Base-by-base conservation (phyloP, 2,329 filamentous ascomycete species). In the Fusarium sororula region DNA sequence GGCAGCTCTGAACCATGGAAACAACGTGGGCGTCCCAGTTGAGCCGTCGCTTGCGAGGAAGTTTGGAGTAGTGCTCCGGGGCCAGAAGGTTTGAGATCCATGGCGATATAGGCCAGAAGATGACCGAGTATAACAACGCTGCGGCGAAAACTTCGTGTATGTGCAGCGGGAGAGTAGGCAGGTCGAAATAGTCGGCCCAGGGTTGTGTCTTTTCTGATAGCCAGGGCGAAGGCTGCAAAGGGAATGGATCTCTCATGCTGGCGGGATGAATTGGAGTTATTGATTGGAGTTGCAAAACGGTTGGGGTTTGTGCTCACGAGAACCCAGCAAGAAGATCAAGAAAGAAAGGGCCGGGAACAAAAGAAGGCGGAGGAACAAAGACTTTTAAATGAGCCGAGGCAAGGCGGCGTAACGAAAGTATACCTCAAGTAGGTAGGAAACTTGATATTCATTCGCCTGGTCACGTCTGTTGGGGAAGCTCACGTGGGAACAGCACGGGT, bases 1-100 rank as follows among this genome's bases (percentile, higher is more conserved):
- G 83, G 38, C 87, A 85, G 80, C 91, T 92, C 86, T 97, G 94
- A 63, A 94, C 86, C 75, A 96, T 88, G n/a, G 93, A 95, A 38
- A 96, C 94, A 63, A 96, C 91, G 80, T 96, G 94, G 30, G 94
- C 92, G 81, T 97, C 91, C 94, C 94, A 96, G 86, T 93, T 96
- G 71, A 94, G 86, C 50, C 83, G 83, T 79, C 88, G 89, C 64
- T 92, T 93, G 63, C 88, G 87, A 32, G 85, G 83, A 55, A 90
- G 89, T 75, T 94, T 87, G 38, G 85, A 81, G 83, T 96, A 96
- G 75, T 89, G 86, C 51, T 85, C 77, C 6, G 92, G 90, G 73
- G 92, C 90, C 68, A 94, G 81, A 64, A 84, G 79, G 51, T 83
- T 85, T 39, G 93, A 95, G 41, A 95, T 61, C 45, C 86, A 79